phyloP scores from a whole-genome alignment of 345 rosid genomes.

The Citrus trifoliata region DNA sequence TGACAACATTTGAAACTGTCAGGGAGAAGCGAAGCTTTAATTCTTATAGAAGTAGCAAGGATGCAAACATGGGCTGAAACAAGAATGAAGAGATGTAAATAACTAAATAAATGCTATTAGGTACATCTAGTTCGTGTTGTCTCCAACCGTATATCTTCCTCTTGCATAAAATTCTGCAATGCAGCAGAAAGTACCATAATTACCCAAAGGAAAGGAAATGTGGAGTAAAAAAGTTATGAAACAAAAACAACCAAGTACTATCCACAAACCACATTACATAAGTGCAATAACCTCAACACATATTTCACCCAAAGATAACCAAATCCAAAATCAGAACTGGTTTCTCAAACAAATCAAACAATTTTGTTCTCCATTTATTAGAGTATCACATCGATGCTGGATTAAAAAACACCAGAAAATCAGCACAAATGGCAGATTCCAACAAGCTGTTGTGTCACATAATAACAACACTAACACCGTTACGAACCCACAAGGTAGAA shows the following conservation, averaged over 20 bases:
- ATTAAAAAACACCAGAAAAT: not conserved
- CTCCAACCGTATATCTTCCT: conserved; percentile 66
- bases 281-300: not conserved
- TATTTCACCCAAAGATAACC: not conserved
- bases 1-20: conserved; percentile 77
- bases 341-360: not conserved
- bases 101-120: conserved; percentile 6
- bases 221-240: too few species aligned
- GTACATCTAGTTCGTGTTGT: conserved; percentile 78
- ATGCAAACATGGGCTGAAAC: not conserved
- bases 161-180: conserved; percentile 54
- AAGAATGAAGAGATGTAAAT: conserved; percentile 1
- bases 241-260: not conserved
- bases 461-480: not conserved
- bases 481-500: too few species aligned
- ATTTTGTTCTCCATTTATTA: not conserved
- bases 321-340: not conserved
- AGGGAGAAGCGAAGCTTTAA: conserved; percentile 15
- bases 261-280: not conserved
- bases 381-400: not conserved
- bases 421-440: not conserved
- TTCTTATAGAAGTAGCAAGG: conserved; percentile 10
- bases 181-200: not conserved
- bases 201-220: not conserved
- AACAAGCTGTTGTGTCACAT: not conserved